Evolutionary conservation across 306 rosid genomes (phyloP), one percentile per base, ranked within the genome.

Genomic region (Myrica gale): DNA sequence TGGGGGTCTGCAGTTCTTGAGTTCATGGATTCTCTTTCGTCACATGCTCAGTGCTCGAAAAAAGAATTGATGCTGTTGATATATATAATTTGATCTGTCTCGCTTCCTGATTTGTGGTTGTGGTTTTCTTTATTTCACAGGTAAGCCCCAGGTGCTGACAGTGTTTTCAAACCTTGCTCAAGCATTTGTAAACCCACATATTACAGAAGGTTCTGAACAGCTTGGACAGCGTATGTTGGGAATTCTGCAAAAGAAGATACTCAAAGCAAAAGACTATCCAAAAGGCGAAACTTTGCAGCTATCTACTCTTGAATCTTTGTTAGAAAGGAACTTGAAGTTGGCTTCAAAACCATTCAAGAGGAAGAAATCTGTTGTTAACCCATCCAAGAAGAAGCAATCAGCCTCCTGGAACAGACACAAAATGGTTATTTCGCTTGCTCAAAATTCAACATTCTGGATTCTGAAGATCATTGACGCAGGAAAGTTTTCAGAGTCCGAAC

Each of bases 181-280:
- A 73, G 89, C 89, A 20, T 89, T 90, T 76, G 90, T 87, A 78
- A 86, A 80, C 78, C 93, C 98, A 5, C 96, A 86, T 43, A 84
- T 93, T 9, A 89, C 97, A 37, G 97, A 90, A 89, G 92, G 88
- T 69, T 90, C 96, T 69, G 97, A 89, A 69, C 97, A 95, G 90
- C 97, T 95, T 71, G 89, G 87, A 58, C 99, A 90, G 82, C 96
- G 98, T n/a, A 83, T 92, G 74, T 92, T 90, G 96, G 98, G 98
- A 80, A 90, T 92, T 83, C 67, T 96, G 79, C 91, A 92, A 56
- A 92, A 85, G 86, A 88, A 90, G 73, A 83, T 90, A 70, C 86
- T 92, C 78, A 96, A 92, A 81, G 86, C 92, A 62, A 92, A 90
- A 87, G 97, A 89, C 45, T 78, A 83, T 84, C 99, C 97, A 0